Evolutionary conservation across 2,329 filamentous ascomycete genomes (phyloP).

Genomic region (Myotisia sp.): DNA sequence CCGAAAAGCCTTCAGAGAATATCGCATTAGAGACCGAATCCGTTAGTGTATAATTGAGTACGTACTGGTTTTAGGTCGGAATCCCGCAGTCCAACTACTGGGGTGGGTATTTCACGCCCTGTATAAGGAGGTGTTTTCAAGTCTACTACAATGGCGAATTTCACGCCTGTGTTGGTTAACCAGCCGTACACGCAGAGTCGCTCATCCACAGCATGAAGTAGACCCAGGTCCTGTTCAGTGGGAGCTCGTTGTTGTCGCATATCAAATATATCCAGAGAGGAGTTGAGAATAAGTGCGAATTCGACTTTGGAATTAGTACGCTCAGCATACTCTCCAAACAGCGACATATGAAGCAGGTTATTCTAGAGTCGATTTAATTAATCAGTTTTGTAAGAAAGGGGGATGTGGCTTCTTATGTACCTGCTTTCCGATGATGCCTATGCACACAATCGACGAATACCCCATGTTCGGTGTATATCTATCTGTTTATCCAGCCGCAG

Average conservation of each 20-base stretch:
- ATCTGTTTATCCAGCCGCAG: too few relatives aligned
- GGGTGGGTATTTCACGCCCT: constrained; percentile 21
- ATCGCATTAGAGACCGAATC: constrained; percentile 4
- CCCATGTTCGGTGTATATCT: neutral
- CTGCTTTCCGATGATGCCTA: constrained; percentile 86
- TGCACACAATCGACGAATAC: constrained; percentile 60
- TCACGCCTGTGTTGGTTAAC: constrained; percentile 89
- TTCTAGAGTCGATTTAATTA: constrained; percentile 45
- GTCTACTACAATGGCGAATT: constrained; percentile 80
- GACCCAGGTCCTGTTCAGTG: constrained; percentile 70
- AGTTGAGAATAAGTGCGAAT: constrained; percentile 81
- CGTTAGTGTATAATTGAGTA: constrained; percentile 8
- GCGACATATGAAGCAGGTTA: constrained; percentile 83
- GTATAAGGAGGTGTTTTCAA: constrained; percentile 42
- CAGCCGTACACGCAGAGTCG: constrained; percentile 86
- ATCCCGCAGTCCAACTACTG: constrained; percentile 57
- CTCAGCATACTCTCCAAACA: constrained; percentile 71
- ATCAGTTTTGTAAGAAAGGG: too few relatives aligned
- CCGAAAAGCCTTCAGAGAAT: constrained; percentile 53
- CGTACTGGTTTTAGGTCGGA: constrained; percentile 72
- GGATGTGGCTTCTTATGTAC: too few relatives aligned
- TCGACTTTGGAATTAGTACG: constrained; percentile 53
- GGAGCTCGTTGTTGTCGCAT: constrained; percentile 61
- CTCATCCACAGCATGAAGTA: constrained; percentile 88
- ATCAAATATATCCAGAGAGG: constrained; percentile 86